Conservation (phyloP, 768 basidiomycete genomes). For the Lactarius hatsudake region DNA sequence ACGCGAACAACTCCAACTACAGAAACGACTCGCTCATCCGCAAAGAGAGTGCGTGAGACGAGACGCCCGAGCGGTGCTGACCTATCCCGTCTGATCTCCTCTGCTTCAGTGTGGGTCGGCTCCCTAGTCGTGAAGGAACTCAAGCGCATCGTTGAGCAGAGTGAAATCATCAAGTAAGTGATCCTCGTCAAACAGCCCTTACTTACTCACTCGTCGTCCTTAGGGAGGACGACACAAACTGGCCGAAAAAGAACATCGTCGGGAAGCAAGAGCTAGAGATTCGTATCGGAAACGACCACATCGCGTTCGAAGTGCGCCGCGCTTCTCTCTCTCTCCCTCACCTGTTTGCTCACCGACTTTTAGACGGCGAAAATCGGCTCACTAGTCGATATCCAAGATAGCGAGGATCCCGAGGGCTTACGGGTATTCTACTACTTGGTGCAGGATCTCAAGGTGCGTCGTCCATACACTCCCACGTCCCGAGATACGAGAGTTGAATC, state of each 20-base stretch:
- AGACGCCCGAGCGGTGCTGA: not conserved
- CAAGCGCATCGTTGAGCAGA: conserved; percentile 88
- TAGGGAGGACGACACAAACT: conserved; percentile 97
- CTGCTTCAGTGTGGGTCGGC: conserved; percentile 81
- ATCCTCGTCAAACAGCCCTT: not conserved
- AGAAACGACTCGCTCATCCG: conserved; percentile 95
- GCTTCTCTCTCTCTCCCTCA: not conserved
- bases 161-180: conserved; percentile 87
- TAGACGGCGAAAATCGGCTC: conserved; percentile 99
- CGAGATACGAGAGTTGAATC: not conserved
- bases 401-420: conserved; percentile 95
- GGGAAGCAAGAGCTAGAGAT: conserved; percentile 99
- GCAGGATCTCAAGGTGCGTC: conserved; percentile 87
- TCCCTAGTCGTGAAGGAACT: conserved; percentile 91
- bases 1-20: conserved; percentile 99
- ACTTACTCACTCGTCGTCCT: not conserved
- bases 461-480: too few species aligned
- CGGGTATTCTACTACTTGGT: conserved; percentile 98
- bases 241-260: conserved; percentile 99
- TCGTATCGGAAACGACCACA: conserved; percentile 90
- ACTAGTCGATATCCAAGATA: conserved; percentile 93
- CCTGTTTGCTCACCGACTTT: conserved; percentile 6
- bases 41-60: conserved; percentile 83
- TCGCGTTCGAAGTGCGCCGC: conserved; percentile 83
- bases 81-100: not conserved